These are phyloP conservation scores for Aureobasidium lini DNA, from an alignment of 2,329 filamentous ascomycete genomes.

Conservation along the genomic window DNA sequence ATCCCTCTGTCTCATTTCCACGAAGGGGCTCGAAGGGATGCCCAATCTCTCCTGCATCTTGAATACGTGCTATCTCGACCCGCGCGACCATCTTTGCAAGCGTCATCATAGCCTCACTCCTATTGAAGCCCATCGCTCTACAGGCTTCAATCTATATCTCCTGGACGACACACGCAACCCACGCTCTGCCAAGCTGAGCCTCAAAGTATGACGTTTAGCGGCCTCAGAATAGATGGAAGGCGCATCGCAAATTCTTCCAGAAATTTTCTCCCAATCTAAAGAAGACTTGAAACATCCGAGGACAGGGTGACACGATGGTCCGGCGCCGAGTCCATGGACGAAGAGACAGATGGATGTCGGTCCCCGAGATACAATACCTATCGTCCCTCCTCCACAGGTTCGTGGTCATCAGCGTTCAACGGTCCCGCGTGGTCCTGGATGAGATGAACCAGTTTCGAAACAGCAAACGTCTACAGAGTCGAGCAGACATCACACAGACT, in stretches of 20 bases:
- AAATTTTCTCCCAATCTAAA: not conserved
- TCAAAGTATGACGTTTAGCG: not conserved
- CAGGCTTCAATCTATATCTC: constrained; percentile 3
- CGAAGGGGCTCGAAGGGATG: not conserved
- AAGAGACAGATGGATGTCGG: not conserved
- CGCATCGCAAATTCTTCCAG: not conserved
- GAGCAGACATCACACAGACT: not conserved
- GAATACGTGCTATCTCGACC: not conserved
- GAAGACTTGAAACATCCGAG: not conserved
- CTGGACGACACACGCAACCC: not conserved
- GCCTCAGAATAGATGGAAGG: not conserved
- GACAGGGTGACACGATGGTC: not conserved
- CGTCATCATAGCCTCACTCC: not conserved
- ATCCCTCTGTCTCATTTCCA: constrained; percentile 11
- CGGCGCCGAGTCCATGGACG: not conserved
- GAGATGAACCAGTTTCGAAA: not conserved
- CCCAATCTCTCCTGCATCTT: constrained; percentile 4
- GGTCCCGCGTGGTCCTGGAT: constrained; percentile 1
- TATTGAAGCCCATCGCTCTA: not conserved
- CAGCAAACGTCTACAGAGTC: not conserved
- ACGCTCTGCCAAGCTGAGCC: not conserved
- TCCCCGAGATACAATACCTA: not conserved
- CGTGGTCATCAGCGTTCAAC: constrained; percentile 2
- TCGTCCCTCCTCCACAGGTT: not conserved
- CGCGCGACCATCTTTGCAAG: not conserved